These are phyloP conservation scores for Clitoria ternatea DNA, from an alignment of 306 rosid genomes.

Conservation along the genomic window DNA sequence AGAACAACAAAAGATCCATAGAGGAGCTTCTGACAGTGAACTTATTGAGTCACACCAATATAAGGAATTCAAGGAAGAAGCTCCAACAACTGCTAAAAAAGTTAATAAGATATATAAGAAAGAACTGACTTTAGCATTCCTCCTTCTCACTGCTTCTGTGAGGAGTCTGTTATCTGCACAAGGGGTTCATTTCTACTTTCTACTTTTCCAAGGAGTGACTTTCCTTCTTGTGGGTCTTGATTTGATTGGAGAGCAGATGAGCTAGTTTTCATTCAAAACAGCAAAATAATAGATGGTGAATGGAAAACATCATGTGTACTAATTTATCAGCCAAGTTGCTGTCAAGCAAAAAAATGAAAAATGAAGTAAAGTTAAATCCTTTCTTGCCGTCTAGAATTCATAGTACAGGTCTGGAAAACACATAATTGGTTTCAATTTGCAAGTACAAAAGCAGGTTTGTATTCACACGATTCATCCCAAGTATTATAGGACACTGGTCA, in stretches of 20 bases:
- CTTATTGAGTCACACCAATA: conserved; percentile 49
- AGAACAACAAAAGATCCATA: conserved; percentile 52
- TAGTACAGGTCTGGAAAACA: conserved; percentile 28
- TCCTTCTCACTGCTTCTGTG: conserved; percentile 77
- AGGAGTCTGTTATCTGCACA: conserved; percentile 88
- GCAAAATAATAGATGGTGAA: not conserved
- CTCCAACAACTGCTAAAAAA: conserved; percentile 45
- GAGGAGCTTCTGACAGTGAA: conserved; percentile 76
- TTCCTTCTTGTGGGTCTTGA: conserved; percentile 97
- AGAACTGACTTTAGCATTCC: conserved; percentile 85
- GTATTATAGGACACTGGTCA: conserved; percentile 42
- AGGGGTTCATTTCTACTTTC: conserved; percentile 96
- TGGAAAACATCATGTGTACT: conserved; percentile 13
- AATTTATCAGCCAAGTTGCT: conserved; percentile 1
- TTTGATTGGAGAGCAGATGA: conserved; percentile 92
- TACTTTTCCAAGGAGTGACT: conserved; percentile 90
- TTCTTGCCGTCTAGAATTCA: conserved; percentile 18
- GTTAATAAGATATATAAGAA: conserved; percentile 72
- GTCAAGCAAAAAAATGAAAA: conserved; percentile 24
- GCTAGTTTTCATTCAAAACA: conserved; percentile 37
- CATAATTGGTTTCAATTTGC: conserved; percentile 11
- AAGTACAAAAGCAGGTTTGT: conserved; percentile 29
- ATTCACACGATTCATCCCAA: conserved; percentile 21
- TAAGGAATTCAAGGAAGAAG: conserved; percentile 51
- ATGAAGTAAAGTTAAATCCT: conserved; percentile 14